A percentile compares a stretch with the other conserved stretches of the same genome.
Conservation (phyloP, 2,329 filamentous ascomycete species). For the Aspergillus novoparasiticus region DNA sequence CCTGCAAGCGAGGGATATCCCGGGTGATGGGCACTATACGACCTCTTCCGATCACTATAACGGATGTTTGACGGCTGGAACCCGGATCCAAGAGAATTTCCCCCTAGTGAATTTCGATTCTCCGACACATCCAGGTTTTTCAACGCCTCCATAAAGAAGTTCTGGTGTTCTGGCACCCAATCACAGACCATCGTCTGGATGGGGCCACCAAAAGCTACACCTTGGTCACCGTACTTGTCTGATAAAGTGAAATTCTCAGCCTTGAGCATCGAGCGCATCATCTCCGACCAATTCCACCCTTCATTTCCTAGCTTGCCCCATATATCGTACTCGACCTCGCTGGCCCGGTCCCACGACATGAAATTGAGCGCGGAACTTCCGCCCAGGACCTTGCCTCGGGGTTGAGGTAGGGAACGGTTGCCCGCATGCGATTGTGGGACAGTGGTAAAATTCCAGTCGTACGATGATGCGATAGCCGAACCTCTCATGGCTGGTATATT, state of each 20-base stretch:
- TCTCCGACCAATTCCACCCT: constrained; percentile 7
- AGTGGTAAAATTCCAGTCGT: constrained; percentile 16
- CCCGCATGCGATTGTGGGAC: not conserved
- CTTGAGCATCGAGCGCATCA: not conserved
- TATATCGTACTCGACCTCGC: constrained; percentile 4
- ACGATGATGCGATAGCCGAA: constrained; percentile 2
- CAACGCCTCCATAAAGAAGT: not conserved
- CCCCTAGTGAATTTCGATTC: not conserved
- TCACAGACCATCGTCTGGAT: not conserved
- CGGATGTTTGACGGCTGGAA: not conserved
- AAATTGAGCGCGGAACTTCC: constrained; percentile 10
- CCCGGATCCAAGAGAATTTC: not conserved
- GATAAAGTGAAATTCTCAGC: not conserved
- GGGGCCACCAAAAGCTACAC: not conserved
- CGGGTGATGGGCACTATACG: not conserved
- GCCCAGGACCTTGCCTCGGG: constrained; percentile 9
- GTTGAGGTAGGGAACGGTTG: constrained; percentile 5
- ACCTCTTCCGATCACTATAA: not conserved
- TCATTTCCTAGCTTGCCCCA: constrained; percentile 8
- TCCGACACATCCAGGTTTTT: not conserved
- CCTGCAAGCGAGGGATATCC: not conserved
- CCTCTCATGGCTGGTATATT: constrained; percentile 4
- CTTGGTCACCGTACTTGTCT: not conserved
- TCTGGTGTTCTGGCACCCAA: not conserved
- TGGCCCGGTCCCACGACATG: constrained; percentile 7